Percentiles rank a stretch among this genome's conserved stretches.
These are phyloP conservation scores for Tetrastigma voinierianum DNA, from an alignment of 164 flowering plant genomes.

Conservation along the genomic window DNA sequence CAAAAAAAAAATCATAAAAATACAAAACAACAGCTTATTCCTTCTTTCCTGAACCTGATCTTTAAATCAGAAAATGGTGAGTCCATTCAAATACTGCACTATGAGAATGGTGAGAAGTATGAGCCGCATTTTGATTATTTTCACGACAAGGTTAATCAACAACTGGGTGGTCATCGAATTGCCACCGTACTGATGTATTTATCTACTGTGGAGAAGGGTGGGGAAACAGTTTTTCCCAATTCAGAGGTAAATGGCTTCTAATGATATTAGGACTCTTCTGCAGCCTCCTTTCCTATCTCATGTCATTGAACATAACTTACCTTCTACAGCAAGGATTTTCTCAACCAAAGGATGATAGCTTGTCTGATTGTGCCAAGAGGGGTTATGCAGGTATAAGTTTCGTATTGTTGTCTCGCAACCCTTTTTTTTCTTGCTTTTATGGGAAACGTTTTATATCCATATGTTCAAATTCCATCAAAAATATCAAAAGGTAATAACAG, in stretches of 20 bases:
- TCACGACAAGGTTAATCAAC: constrained; percentile 54
- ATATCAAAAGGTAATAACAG: background rate
- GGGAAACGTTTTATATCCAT: background rate
- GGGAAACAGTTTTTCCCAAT: constrained; percentile 78
- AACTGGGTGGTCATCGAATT: constrained; percentile 67
- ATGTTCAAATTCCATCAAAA: background rate
- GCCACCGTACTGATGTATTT: constrained; percentile 83
- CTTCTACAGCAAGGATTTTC: constrained; percentile 33
- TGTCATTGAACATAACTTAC: constrained; percentile 4
- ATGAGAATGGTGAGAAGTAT: constrained; percentile 73
- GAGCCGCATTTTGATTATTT: constrained; percentile 80
- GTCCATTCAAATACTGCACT: constrained; percentile 61
- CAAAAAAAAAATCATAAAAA: too few relatives aligned
- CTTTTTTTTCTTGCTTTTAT: background rate
- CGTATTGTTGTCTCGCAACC: background rate
- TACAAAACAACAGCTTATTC: background rate
- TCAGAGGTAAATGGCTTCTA: constrained; percentile 33
- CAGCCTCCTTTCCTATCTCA: background rate
- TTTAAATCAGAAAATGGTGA: constrained; percentile 54
- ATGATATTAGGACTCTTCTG: background rate
- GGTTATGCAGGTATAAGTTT: constrained; percentile 65
- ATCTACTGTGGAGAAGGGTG: constrained; percentile 66
- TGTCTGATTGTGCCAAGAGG: constrained; percentile 85
- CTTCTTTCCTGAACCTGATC: background rate
- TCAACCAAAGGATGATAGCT: constrained; percentile 52